Percentiles rank a stretch among this genome's conserved stretches.
phyloP scores from a whole-genome alignment of 2,329 filamentous ascomycete genomes.

The Daldinia sp. region DNA sequence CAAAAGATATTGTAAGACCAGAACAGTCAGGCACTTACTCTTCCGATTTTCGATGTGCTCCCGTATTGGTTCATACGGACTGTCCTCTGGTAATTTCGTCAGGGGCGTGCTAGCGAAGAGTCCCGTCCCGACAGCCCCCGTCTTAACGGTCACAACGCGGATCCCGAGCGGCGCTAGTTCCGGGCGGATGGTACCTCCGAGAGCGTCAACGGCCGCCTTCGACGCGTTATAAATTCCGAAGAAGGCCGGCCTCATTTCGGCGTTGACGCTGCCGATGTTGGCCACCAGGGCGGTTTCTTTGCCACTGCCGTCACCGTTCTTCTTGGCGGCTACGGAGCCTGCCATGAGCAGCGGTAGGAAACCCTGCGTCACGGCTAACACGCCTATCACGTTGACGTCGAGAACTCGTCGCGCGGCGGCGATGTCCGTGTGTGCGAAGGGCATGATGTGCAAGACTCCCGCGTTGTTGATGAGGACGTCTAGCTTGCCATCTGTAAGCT shows the following conservation, averaged over 20 bases:
- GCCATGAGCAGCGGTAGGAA: slow-evolving; percentile 42
- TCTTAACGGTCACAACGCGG: slow-evolving; percentile 47
- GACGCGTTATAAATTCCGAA: slow-evolving; percentile 48
- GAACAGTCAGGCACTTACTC: neutral
- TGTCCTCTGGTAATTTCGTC: slow-evolving; percentile 39
- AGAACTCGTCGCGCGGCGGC: slow-evolving; percentile 36
- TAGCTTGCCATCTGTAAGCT: slow-evolving; percentile 40
- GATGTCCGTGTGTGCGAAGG: slow-evolving; percentile 40
- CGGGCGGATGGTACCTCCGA: slow-evolving; percentile 40
- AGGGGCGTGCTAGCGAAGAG: slow-evolving; percentile 44
- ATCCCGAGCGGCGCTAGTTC: slow-evolving; percentile 47
- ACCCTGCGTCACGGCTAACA: slow-evolving; percentile 37
- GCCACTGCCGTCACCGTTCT: neutral
- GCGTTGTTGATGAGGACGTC: slow-evolving; percentile 49
- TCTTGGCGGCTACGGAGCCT: slow-evolving; percentile 3
- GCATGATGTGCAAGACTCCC: slow-evolving; percentile 39
- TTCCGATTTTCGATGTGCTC: slow-evolving; percentile 41
- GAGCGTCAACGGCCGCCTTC: slow-evolving; percentile 46
- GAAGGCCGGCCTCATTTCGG: slow-evolving; percentile 38
- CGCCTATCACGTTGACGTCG: slow-evolving; percentile 44
- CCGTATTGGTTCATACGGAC: slow-evolving; percentile 41
- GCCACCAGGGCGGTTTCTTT: slow-evolving; percentile 35
- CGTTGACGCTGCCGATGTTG: slow-evolving; percentile 45
- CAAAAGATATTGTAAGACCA: neutral
- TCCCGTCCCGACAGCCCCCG: slow-evolving; percentile 40